Conservation (phyloP, 352 stramenopile species). For the Elongisporangium anandrum region DNA sequence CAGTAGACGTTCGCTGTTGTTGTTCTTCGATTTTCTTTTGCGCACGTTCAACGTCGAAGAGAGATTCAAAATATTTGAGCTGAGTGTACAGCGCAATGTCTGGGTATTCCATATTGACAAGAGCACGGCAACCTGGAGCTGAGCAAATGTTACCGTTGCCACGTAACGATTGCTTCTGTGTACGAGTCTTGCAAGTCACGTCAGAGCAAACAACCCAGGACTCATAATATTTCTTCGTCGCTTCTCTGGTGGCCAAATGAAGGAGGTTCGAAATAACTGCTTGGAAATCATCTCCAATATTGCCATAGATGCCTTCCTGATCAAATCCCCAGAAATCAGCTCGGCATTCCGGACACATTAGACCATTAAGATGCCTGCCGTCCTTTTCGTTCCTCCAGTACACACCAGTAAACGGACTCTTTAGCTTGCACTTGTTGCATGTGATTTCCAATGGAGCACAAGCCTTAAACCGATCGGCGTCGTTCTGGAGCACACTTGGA, state of each 20-base stretch:
- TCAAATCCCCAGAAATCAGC: slow-evolving; percentile 83
- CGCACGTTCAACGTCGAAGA: slow-evolving; percentile 93
- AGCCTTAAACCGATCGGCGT: slow-evolving; percentile 88
- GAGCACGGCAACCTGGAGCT: slow-evolving; percentile 88
- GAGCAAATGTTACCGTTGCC: slow-evolving; percentile 92
- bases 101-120: slow-evolving; percentile 84
- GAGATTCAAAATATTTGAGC: slow-evolving; percentile 95
- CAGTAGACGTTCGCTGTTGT: slow-evolving; percentile 29
- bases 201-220: slow-evolving; percentile 93
- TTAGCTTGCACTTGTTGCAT: slow-evolving; percentile 61
- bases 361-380: slow-evolving; percentile 30
- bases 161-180: slow-evolving; percentile 94
- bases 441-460: slow-evolving; percentile 75
- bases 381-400: slow-evolving; percentile 39
- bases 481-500: slow-evolving; percentile 83
- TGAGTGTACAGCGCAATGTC: slow-evolving; percentile 94
- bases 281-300: slow-evolving; percentile 67
- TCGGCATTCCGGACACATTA: slow-evolving; percentile 70
- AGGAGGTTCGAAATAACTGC: slow-evolving; percentile 81
- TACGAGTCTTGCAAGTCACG: slow-evolving; percentile 91
- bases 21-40: slow-evolving; percentile 80
- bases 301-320: slow-evolving; percentile 68
- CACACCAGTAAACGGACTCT: slow-evolving; percentile 70
- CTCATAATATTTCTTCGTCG: slow-evolving; percentile 88
- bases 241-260: slow-evolving; percentile 70